Percentiles rank a stretch among this genome's conserved stretches.
These are phyloP conservation scores for Eimeria necatrix DNA, from an alignment of 169 alveolate species.

Conservation along the genomic window DNA sequence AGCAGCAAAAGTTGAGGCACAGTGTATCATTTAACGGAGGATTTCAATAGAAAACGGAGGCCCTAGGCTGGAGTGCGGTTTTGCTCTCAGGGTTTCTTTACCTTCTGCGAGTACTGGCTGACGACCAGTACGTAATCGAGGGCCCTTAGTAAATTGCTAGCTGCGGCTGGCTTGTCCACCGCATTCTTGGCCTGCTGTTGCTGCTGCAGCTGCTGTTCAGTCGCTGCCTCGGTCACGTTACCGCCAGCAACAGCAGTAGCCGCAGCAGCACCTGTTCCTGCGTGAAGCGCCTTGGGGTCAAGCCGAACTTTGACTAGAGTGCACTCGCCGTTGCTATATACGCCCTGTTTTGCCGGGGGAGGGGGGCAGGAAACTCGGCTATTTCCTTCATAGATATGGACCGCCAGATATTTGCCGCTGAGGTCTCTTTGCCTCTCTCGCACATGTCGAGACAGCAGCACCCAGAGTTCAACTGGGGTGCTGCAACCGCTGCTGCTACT, in stretches of 20 bases:
- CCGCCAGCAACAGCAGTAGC: neutral
- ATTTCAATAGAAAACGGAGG: neutral
- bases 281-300: neutral
- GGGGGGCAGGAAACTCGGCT: constrained; percentile 88
- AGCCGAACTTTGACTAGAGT: constrained; percentile 85
- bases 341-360: constrained; percentile 89
- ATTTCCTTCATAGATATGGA: constrained; percentile 86
- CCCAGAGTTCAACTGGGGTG: constrained; percentile 86
- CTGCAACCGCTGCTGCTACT: neutral
- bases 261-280: neutral
- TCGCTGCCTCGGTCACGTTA: neutral
- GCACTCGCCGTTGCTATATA: constrained; percentile 90
- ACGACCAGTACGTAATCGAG: constrained; percentile 85
- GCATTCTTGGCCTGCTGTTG: neutral
- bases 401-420: constrained; percentile 87
- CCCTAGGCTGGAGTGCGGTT: neutral
- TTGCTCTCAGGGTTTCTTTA: neutral
- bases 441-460: constrained; percentile 87
- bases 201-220: constrained; percentile 13
- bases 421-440: constrained; percentile 83
- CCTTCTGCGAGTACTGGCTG: constrained; percentile 84
- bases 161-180: neutral
- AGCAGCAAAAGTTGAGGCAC: too few relatives aligned
- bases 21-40: too few relatives aligned
- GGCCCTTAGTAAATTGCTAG: constrained; percentile 36